A percentile compares a stretch with the other conserved stretches of the same genome.
These are phyloP conservation scores for Pyracantha coccinea DNA, from an alignment of 331 rosid genomes.

Conservation along the genomic window DNA sequence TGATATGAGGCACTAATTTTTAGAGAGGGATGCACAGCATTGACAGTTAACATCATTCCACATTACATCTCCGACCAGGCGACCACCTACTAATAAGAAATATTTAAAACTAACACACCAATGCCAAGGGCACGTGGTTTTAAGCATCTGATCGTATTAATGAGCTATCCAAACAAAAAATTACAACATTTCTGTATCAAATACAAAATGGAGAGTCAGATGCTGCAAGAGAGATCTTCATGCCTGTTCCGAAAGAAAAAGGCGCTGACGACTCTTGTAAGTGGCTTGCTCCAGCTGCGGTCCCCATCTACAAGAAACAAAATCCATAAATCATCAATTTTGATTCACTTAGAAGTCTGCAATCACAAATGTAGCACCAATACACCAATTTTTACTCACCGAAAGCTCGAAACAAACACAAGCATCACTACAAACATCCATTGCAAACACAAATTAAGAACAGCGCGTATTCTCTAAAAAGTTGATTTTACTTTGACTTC, in stretches of 20 bases:
- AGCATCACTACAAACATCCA: not conserved
- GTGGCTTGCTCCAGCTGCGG: slow-evolving; percentile 51
- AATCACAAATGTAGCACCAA: not conserved
- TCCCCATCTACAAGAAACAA: slow-evolving; percentile 50
- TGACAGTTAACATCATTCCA: not conserved
- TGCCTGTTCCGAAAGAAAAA: slow-evolving; percentile 71
- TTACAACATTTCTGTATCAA: too few relatives aligned
- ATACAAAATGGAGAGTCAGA: not conserved
- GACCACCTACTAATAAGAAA: not conserved
- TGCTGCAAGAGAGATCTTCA: not conserved
- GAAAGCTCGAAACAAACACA: not conserved
- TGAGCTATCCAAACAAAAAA: not conserved
- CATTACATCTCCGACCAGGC: not conserved
- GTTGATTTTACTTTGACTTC: not conserved
- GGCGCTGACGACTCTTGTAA: slow-evolving; percentile 75
- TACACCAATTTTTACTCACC: not conserved
- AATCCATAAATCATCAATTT: not conserved
- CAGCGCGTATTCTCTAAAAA: not conserved
- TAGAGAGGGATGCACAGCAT: too few relatives aligned
- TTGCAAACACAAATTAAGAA: not conserved
- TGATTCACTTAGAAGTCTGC: not conserved
- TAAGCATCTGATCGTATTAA: not conserved
- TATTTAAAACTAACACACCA: not conserved
- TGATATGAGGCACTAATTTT: not conserved
- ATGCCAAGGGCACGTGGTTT: not conserved